phyloP scores from a whole-genome alignment of 2,329 filamentous ascomycete species.

The Thyridium curvatum region DNA sequence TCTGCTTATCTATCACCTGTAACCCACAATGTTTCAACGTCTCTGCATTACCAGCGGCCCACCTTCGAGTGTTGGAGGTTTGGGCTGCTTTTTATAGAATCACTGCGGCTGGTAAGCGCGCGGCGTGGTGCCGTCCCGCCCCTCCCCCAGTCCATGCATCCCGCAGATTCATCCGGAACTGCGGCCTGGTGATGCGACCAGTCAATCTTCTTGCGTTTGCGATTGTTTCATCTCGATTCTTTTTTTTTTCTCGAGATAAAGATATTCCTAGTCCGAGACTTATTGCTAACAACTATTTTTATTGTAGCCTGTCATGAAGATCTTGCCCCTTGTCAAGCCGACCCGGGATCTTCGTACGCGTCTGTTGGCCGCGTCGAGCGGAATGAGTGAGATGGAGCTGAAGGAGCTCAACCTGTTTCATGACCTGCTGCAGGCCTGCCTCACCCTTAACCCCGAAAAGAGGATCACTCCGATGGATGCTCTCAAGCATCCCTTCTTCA shows the following conservation, averaged over 20 bases:
- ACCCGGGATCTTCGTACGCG: conserved; percentile 76
- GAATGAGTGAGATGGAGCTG: conserved; percentile 66
- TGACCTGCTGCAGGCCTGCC: conserved; percentile 81
- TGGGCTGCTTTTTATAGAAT: conserved; percentile 4
- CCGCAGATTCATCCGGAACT: not conserved
- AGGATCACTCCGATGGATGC: conserved; percentile 82
- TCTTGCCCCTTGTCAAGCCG: conserved; percentile 65
- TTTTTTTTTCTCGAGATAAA: not conserved
- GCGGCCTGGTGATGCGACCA: not conserved
- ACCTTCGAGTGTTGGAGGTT: not conserved
- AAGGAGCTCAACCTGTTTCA: conserved; percentile 78
- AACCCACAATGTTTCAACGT: too few relatives aligned
- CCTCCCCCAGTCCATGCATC: too few relatives aligned
- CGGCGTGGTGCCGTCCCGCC: not conserved
- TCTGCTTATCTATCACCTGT: conserved; percentile 7
- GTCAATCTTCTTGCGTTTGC: not conserved
- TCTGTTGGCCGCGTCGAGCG: conserved; percentile 66
- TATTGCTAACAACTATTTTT: conserved; percentile 9
- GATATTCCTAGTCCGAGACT: too few relatives aligned
- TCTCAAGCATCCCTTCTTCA: conserved; percentile 82
- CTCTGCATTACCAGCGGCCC: too few relatives aligned
- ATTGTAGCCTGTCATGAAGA: conserved; percentile 58
- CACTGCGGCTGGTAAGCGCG: conserved; percentile 3
- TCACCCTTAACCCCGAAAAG: conserved; percentile 88
- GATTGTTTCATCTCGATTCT: not conserved